Conservation (phyloP, 2,329 filamentous ascomycete species). For the Fusarium nodosum region DNA sequence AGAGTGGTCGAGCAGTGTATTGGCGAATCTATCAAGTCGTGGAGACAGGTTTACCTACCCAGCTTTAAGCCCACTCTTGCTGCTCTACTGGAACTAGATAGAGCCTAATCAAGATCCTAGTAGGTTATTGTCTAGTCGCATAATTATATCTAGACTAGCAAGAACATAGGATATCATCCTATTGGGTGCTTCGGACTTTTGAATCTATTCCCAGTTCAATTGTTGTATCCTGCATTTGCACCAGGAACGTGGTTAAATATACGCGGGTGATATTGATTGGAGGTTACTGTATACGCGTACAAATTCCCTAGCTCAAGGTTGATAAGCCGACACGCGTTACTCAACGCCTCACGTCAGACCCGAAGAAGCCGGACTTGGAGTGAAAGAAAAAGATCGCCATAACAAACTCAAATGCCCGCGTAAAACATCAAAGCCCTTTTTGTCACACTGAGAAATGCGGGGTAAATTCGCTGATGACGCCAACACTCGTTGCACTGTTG, state of each 20-base stretch:
- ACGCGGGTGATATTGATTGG: background rate
- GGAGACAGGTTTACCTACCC: background rate
- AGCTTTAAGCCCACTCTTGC: background rate
- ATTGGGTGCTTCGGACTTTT: background rate
- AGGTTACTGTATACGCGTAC: conserved; percentile 30
- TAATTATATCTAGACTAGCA: background rate
- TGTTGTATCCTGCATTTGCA: background rate
- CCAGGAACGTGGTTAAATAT: background rate
- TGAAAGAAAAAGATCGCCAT: conserved; percentile 11
- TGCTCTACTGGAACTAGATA: background rate
- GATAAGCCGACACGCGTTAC: conserved; percentile 26
- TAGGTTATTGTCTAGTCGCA: background rate
- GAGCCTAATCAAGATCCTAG: background rate
- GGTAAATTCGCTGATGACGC: conserved; percentile 39
- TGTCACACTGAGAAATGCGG: conserved; percentile 13
- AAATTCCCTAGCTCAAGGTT: conserved; percentile 1
- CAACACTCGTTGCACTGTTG: conserved; percentile 25
- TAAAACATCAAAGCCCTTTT: background rate
- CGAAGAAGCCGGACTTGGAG: conserved; percentile 17
- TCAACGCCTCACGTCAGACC: conserved; percentile 32
- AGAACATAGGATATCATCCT: background rate
- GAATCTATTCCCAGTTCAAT: background rate
- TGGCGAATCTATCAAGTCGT: background rate
- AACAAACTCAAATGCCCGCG: background rate
- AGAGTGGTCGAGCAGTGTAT: too few relatives aligned